Percentiles rank a stretch among this genome's conserved stretches.
Conservation (phyloP, 129 eudicot genomes). For the Pseudognaphalium luteoalbum region DNA sequence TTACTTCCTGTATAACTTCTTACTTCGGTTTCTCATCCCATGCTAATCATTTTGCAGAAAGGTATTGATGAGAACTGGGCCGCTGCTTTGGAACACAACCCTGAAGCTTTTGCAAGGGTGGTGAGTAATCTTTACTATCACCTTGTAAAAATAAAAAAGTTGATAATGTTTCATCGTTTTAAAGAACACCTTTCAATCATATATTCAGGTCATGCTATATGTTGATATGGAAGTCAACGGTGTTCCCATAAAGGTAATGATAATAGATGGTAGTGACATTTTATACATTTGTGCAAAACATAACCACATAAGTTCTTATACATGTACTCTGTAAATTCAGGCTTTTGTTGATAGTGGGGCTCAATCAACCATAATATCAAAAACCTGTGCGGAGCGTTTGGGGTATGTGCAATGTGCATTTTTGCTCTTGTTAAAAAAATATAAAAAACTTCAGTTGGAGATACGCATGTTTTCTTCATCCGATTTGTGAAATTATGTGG, state of each 20-base stretch:
- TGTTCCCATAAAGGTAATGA: conserved; percentile 82
- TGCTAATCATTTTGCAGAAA: conserved; percentile 53
- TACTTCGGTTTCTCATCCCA: conserved; percentile 11
- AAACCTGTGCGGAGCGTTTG: conserved; percentile 93
- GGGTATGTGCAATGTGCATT: conserved; percentile 54
- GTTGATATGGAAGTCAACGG: conserved; percentile 99
- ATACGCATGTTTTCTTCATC: not conserved
- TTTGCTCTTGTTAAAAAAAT: not conserved
- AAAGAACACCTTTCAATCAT: not conserved
- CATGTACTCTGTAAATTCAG: conserved; percentile 35
- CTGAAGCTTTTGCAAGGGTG: conserved; percentile 97
- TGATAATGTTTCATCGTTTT: conserved; percentile 7
- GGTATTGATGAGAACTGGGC: conserved; percentile 97
- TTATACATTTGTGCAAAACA: not conserved
- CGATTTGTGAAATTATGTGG: not conserved
- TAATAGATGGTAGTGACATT: not conserved
- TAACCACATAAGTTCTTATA: not conserved
- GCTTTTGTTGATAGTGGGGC: conserved; percentile 99
- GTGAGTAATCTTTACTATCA: conserved; percentile 40
- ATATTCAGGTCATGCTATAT: conserved; percentile 88
- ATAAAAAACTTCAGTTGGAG: not conserved
- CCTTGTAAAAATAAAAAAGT: not conserved
- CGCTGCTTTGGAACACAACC: conserved; percentile 92
- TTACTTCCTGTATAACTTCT: not conserved
- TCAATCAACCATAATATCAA: conserved; percentile 96